Evolutionary conservation across 306 rosid species (phyloP).

Genomic region (Clitoria ternatea): DNA sequence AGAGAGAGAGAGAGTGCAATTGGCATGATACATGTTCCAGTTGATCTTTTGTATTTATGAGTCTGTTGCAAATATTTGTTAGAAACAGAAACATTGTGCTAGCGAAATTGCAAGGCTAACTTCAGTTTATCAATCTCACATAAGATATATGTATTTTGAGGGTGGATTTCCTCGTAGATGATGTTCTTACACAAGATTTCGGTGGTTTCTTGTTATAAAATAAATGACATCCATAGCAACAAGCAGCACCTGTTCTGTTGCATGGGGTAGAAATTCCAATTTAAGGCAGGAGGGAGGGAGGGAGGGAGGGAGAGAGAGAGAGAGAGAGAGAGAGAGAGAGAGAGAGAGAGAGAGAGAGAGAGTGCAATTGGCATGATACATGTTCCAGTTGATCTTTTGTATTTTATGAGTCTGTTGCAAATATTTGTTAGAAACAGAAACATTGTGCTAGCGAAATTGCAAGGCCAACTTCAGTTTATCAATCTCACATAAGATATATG

Average conservation of each 20-base stretch:
- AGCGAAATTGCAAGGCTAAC: not conserved
- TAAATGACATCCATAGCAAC: not conserved
- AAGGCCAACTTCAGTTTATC: not conserved
- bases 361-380: not conserved
- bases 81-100: not conserved
- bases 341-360: not conserved
- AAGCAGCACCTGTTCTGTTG: not conserved
- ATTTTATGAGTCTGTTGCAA: not conserved
- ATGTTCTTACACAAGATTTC: not conserved
- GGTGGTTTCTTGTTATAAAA: slow-evolving; percentile 12
- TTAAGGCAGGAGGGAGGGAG: no score
- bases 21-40: not conserved
- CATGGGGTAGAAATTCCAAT: not conserved
- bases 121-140: not conserved
- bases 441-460: not conserved
- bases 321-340: no score
- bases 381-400: not conserved
- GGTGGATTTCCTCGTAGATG: not conserved
- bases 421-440: not conserved
- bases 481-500: not conserved
- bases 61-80: not conserved
- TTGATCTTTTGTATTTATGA: not conserved
- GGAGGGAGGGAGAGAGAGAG: no score
- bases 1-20: not conserved
- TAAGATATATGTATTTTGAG: not conserved